A percentile compares a stretch with the other conserved stretches of the same genome.
phyloP scores from a whole-genome alignment of 2,329 filamentous ascomycete species.

The Colletotrichum scovillei region DNA sequence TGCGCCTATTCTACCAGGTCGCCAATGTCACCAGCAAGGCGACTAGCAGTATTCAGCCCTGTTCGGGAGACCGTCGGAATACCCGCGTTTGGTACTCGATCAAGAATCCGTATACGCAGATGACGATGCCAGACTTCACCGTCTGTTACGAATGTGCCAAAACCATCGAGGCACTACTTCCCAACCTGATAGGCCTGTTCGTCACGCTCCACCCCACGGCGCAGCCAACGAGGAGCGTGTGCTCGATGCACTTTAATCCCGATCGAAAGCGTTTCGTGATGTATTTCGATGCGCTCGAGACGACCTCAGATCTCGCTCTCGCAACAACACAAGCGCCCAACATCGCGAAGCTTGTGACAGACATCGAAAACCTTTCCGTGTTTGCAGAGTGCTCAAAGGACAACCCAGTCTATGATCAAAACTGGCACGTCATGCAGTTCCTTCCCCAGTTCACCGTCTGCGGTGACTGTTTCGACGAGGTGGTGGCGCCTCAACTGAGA shows the following conservation, averaged over 20 bases:
- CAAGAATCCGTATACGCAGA: slow-evolving; percentile 72
- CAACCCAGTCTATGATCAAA: slow-evolving; percentile 67
- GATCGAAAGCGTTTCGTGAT: slow-evolving; percentile 65
- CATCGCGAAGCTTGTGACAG: slow-evolving; percentile 70
- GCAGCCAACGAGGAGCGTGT: slow-evolving; percentile 65
- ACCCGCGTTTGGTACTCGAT: slow-evolving; percentile 81
- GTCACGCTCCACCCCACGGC: slow-evolving; percentile 59
- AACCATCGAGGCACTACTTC: slow-evolving; percentile 79
- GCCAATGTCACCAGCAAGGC: slow-evolving; percentile 67
- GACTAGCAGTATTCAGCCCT: slow-evolving; percentile 59
- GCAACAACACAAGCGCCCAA: slow-evolving; percentile 61
- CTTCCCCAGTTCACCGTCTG: slow-evolving; percentile 86
- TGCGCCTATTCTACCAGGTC: slow-evolving; percentile 77
- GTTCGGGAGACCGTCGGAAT: slow-evolving; percentile 64
- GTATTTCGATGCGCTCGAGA: slow-evolving; percentile 72
- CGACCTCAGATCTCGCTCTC: slow-evolving; percentile 62
- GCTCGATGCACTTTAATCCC: slow-evolving; percentile 73
- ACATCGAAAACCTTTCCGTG: slow-evolving; percentile 68
- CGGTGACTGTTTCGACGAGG: slow-evolving; percentile 85
- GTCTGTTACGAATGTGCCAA: slow-evolving; percentile 81
- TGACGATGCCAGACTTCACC: slow-evolving; percentile 76
- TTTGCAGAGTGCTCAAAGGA: slow-evolving; percentile 75
- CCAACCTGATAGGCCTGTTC: slow-evolving; percentile 77
- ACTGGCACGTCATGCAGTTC: slow-evolving; percentile 83
- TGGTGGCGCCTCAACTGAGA: slow-evolving; percentile 76